A percentile compares a stretch with the other conserved stretches of the same genome.
phyloP scores from a whole-genome alignment of 192 early-diverging fungal species.

The Pilobolus umbonatus region DNA sequence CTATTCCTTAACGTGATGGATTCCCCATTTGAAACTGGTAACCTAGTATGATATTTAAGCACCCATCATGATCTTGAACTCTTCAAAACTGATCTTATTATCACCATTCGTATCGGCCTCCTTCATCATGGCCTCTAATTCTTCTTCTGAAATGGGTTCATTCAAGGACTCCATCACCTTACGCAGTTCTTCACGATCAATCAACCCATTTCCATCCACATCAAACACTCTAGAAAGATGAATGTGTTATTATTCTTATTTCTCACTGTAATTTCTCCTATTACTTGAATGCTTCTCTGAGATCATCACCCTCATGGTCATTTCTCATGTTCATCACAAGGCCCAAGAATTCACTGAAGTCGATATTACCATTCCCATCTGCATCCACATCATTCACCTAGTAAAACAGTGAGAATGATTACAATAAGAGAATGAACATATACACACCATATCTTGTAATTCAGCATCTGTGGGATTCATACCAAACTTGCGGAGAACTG shows the following conservation, averaged over 20 bases:
- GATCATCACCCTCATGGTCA: constrained; percentile 22
- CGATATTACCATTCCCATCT: constrained; percentile 66
- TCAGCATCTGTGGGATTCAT: constrained; percentile 80
- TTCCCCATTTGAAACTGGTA: too few relatives aligned
- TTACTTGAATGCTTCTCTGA: constrained; percentile 31
- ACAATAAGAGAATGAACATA: not conserved
- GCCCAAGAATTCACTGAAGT: constrained; percentile 68
- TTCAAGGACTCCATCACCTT: constrained; percentile 48
- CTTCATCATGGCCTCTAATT: constrained; percentile 76
- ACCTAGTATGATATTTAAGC: too few relatives aligned
- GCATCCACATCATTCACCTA: constrained; percentile 64
- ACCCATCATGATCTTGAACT: constrained; percentile 26
- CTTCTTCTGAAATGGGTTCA: constrained; percentile 62
- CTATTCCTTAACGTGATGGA: too few relatives aligned
- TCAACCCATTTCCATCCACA: constrained; percentile 45
- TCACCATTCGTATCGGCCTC: constrained; percentile 67
- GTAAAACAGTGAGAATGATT: not conserved
- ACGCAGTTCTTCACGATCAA: constrained; percentile 42
- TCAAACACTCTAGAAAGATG: constrained; percentile 51
- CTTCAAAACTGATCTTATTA: constrained; percentile 30
- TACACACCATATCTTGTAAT: constrained; percentile 65
- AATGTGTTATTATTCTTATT: too few relatives aligned
- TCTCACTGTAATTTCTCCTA: too few relatives aligned
- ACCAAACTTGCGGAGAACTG: constrained; percentile 69
- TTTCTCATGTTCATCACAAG: constrained; percentile 39